These are phyloP conservation scores for Babesia divergens DNA, from an alignment of 169 alveolate species.

Conservation along the genomic window DNA sequence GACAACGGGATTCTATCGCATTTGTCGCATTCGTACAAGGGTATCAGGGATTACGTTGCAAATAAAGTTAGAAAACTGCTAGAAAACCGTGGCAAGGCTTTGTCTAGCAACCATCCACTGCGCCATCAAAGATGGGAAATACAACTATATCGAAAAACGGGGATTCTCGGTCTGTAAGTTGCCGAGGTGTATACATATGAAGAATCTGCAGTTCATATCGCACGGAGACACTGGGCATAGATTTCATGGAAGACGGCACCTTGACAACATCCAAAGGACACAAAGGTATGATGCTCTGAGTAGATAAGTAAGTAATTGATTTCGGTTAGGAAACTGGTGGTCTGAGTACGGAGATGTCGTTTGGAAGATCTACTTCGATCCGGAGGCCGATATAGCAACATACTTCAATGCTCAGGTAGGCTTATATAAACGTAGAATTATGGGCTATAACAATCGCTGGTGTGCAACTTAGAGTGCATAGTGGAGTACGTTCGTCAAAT, in stretches of 20 bases:
- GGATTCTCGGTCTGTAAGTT: conserved; percentile 26
- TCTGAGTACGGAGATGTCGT: conserved; percentile 48
- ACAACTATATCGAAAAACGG: neutral
- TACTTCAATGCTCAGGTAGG: conserved; percentile 59
- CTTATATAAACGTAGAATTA: no score
- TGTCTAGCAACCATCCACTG: conserved; percentile 44
- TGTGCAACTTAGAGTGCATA: no score
- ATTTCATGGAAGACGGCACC: conserved; percentile 54
- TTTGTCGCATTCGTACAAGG: neutral
- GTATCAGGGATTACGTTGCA: neutral
- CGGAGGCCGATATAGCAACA: conserved; percentile 2
- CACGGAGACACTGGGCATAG: conserved; percentile 19
- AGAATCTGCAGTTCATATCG: conserved; percentile 1
- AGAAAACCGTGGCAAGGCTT: conserved; percentile 17
- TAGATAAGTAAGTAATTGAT: neutral
- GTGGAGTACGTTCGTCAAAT: neutral
- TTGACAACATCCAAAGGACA: conserved; percentile 34
- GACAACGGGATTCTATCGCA: neutral
- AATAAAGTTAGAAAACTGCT: neutral
- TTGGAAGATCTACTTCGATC: conserved; percentile 47
- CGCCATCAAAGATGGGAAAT: conserved; percentile 54
- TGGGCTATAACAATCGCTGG: no score
- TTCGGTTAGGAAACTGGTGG: conserved; percentile 51
- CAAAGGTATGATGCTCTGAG: conserved; percentile 10
- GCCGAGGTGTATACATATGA: no score